Evolutionary conservation across 768 basidiomycete genomes (phyloP).

Genomic region (Phlebiopsis gigantea): DNA sequence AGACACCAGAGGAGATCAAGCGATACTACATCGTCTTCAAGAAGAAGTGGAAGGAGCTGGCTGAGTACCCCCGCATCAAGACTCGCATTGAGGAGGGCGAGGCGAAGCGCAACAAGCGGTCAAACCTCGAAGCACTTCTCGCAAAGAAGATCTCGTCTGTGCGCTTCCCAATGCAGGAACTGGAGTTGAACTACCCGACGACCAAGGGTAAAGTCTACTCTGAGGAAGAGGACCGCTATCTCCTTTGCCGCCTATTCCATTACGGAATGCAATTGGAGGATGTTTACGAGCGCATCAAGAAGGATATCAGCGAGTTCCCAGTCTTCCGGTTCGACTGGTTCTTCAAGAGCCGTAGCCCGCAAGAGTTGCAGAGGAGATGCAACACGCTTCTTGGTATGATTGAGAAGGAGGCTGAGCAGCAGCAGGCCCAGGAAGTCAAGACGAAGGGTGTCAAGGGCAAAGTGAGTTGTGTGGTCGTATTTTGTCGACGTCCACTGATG

Average conservation of each 20-base stretch:
- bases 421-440: conserved; percentile 63
- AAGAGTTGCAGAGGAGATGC: conserved; percentile 84
- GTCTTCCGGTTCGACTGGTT: conserved; percentile 99
- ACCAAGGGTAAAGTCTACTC: conserved; percentile 96
- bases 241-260: conserved; percentile 83
- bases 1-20: conserved; percentile 71
- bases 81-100: conserved; percentile 87
- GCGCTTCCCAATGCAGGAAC: conserved; percentile 92
- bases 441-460: conserved; percentile 49
- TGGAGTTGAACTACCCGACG: conserved; percentile 91
- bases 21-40: conserved; percentile 81
- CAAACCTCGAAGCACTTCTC: conserved; percentile 74
- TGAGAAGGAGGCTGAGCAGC: conserved; percentile 78
- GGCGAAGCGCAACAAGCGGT: conserved; percentile 81
- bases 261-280: conserved; percentile 88
- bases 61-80: conserved; percentile 77
- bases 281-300: conserved; percentile 92
- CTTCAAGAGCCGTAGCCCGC: conserved; percentile 87
- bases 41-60: conserved; percentile 81
- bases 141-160: conserved; percentile 79
- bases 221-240: conserved; percentile 95
- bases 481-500: conserved; percentile 18
- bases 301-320: conserved; percentile 94
- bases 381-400: conserved; percentile 86
- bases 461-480: conserved; percentile 33